A percentile compares a stretch with the other conserved stretches of the same genome.
phyloP scores from a whole-genome alignment of 2,329 filamentous ascomycete species.

The Exophiala calicioides region DNA sequence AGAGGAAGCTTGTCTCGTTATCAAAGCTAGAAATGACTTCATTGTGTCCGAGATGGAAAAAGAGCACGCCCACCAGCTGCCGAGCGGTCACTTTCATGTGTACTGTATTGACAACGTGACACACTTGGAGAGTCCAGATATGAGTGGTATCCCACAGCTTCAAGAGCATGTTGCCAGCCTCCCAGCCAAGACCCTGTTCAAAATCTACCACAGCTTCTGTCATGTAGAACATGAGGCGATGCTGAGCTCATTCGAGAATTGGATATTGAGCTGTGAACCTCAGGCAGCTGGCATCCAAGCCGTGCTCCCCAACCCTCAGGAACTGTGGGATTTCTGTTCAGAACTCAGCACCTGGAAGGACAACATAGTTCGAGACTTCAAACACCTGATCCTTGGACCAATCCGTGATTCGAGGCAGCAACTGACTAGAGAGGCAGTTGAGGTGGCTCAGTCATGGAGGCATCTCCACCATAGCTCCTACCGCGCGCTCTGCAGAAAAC shows the following conservation, averaged over 20 bases:
- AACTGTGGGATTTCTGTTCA: too few species aligned
- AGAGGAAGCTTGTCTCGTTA: not conserved
- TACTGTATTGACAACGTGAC: conserved; percentile 17
- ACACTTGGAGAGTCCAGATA: not conserved
- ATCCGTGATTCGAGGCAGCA: too few species aligned
- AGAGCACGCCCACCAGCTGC: not conserved
- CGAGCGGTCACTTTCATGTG: conserved; percentile 2
- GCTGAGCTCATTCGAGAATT: not conserved
- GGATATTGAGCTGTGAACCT: too few species aligned
- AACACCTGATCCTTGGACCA: too few species aligned
- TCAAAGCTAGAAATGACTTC: conserved; percentile 8
- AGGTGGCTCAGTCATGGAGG: too few species aligned
- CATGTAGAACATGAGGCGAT: not conserved
- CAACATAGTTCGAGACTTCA: too few species aligned
- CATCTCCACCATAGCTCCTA: too few species aligned
- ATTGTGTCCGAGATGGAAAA: not conserved
- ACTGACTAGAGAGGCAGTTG: too few species aligned
- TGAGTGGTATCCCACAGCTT: conserved; percentile 14
- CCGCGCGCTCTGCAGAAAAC: not conserved
- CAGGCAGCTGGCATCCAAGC: too few species aligned
- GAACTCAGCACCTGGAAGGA: too few species aligned
- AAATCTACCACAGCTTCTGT: not conserved
- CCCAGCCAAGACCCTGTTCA: conserved; percentile 7
- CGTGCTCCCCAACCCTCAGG: too few species aligned
- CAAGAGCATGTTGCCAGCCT: conserved; percentile 6